Conservation (phyloP, 106 monocot genomes). For the Xerophyta viscosa region DNA sequence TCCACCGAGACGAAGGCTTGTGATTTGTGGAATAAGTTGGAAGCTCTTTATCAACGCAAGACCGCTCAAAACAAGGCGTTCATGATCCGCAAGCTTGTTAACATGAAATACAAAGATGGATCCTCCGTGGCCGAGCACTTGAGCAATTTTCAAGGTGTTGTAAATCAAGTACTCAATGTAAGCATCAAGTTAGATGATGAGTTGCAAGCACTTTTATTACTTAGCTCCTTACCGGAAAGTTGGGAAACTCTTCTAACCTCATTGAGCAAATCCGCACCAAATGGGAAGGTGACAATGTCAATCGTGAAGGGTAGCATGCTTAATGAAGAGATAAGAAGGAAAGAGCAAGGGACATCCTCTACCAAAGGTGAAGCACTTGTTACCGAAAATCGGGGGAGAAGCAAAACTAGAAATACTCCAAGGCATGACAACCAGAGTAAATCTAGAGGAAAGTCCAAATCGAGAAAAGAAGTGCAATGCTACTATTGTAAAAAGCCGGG, state of each 20-base stretch:
- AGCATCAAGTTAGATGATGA: not conserved
- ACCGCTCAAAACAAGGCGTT: not conserved
- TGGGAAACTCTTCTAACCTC: not conserved
- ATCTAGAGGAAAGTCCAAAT: slow-evolving; percentile 1
- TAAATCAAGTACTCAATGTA: not conserved
- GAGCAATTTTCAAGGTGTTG: not conserved
- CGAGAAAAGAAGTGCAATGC: slow-evolving; percentile 1
- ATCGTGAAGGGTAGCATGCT: not conserved
- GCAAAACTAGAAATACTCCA: not conserved
- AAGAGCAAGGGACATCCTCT: not conserved
- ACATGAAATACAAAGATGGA: slow-evolving; percentile 1
- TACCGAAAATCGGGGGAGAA: not conserved
- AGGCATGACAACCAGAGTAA: not conserved
- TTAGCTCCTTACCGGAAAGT: not conserved
- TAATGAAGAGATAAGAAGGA: slow-evolving; percentile 5
- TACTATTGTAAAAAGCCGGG: not conserved
- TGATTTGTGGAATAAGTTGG: not conserved
- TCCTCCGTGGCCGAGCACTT: not conserved
- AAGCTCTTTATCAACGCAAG: not conserved
- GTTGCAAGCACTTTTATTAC: not conserved
- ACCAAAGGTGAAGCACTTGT: not conserved
- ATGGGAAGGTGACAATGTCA: not conserved
- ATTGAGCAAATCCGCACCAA: not conserved
- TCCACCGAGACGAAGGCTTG: not conserved
- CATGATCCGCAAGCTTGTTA: not conserved